Evolutionary conservation across 192 early-diverging fungal species (phyloP), one percentile per base, ranked within the genome.

Genomic region (Backusella morwellensis): DNA sequence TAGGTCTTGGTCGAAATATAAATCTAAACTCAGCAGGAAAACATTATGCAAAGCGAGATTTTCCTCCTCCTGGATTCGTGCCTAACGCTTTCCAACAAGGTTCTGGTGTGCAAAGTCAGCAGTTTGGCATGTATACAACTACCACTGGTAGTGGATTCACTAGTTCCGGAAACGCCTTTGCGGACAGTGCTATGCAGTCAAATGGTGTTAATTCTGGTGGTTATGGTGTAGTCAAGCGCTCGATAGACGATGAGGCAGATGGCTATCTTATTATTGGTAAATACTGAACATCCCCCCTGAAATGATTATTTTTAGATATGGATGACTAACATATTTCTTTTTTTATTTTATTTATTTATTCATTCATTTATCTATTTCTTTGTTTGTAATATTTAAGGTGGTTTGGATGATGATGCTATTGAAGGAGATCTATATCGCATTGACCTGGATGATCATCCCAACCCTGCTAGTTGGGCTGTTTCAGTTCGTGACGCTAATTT

Each of bases 201-300:
- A 68, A 68, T 36, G 15, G 23, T 32, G 70, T 72, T 47, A 72
- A 41, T 50, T 72, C 70, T 34, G 70, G 70, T 34, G 70, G 70
- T 9, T 72, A 19, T 19, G 70, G 70, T 50, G 29, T 50, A 3
- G n/a, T 40, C 26, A 72, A 72, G 70, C 35, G 70, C 15, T 21
- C 41, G 19, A 12, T 44, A 32, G 42, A 72, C 26, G 29, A 72
- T 29, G 75, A 75, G 44, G 80, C 75, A 71, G 56, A 63, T 63
- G 80, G 80, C 40, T 82, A 77, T 68, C 76, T 82, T 68, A 56
- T 82, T 66, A 47, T 82, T 67, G 80, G 80, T 82, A 77, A 73
- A 17, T 63, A 63, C 29, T 29, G 26, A 26, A 15, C 23, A 14
- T 63, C 6, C 9, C 21, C 56, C 56, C 56, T 63, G 23, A 63